These are phyloP conservation scores for Stereum hirsutum DNA, from an alignment of 1,284 basidiomycete species.

Conservation along the genomic window DNA sequence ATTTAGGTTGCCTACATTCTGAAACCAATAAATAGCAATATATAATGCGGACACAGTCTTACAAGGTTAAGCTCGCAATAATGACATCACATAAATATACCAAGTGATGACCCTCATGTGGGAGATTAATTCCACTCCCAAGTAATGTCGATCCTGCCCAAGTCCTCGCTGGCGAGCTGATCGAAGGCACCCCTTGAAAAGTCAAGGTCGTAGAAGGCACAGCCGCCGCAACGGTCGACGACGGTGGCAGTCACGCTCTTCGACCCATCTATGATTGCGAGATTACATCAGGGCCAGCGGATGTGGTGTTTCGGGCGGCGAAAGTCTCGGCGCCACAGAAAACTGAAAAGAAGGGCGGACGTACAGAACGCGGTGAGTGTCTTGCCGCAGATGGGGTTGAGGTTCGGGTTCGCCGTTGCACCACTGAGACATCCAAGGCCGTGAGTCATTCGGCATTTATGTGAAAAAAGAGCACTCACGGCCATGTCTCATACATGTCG, in stretches of 20 bases:
- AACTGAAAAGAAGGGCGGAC: slow-evolving; percentile 1
- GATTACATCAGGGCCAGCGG: no score
- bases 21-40: no score
- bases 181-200: slow-evolving; percentile 48
- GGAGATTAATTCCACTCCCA: no score
- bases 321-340: background rate
- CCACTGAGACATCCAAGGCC: background rate
- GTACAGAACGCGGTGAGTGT: slow-evolving; percentile 16
- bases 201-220: slow-evolving; percentile 40
- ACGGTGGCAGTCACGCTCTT: slow-evolving; percentile 26
- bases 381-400: slow-evolving; percentile 23
- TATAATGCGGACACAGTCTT: no score
- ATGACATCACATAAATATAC: no score
- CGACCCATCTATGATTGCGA: slow-evolving; percentile 18
- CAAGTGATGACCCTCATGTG: no score
- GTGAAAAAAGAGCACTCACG: slow-evolving; percentile 14
- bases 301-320: no score
- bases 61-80: no score
- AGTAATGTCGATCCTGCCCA: slow-evolving; percentile 43
- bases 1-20: no score
- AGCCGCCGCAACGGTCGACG: slow-evolving; percentile 54
- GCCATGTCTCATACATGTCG: slow-evolving; percentile 22
- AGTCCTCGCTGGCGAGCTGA: slow-evolving; percentile 17
- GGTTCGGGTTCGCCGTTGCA: background rate
- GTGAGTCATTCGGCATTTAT: background rate